Percentiles rank a stretch among this genome's conserved stretches.
Conservation (phyloP, 163 green algal genomes). For the Volvox carteri region DNA sequence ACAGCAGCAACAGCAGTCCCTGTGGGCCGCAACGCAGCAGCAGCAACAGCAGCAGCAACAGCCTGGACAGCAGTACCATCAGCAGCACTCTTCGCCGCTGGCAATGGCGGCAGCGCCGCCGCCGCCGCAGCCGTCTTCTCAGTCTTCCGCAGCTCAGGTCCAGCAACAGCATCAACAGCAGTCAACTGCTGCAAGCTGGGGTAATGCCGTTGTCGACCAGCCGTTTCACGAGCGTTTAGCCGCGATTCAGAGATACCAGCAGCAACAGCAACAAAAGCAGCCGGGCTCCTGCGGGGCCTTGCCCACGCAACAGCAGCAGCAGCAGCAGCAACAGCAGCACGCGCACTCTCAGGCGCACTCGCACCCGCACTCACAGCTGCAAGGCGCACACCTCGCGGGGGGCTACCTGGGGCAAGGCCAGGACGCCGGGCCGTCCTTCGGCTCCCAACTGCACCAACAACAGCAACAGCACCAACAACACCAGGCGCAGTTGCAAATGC, state of each 20-base stretch:
- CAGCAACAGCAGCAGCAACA: conserved; percentile 18
- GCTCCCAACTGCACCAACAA: neutral
- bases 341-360: neutral
- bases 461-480: neutral
- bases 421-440: neutral
- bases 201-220: neutral
- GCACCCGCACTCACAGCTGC: neutral
- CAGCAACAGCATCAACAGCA: conserved; percentile 17
- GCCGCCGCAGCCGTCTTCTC: neutral
- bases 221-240: conserved; percentile 23
- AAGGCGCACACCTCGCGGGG: neutral
- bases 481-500: neutral
- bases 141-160: neutral
- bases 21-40: neutral
- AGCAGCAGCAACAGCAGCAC: conserved; percentile 15
- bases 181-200: neutral
- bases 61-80: conserved; percentile 3
- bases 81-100: neutral
- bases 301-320: neutral
- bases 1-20: neutral
- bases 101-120: neutral
- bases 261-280: conserved; percentile 17
- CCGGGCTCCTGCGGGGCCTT: neutral
- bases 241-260: neutral
- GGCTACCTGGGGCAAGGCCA: neutral